Conservation (phyloP, 192 early-diverging fungal genomes). For the Umbelopsis sp. region DNA sequence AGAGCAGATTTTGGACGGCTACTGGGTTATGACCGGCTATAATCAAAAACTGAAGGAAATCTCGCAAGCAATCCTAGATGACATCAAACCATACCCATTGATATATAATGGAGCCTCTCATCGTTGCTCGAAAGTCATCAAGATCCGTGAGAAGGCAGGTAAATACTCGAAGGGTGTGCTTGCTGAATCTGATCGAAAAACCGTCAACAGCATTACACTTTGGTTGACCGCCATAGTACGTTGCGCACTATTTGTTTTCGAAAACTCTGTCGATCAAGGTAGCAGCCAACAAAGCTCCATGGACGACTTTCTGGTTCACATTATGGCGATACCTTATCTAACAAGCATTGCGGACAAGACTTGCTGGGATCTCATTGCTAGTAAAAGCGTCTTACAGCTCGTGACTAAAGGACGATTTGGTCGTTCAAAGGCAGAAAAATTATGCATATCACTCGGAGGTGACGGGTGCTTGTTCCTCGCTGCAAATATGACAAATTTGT, state of each 20-base stretch:
- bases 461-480: constrained; percentile 35
- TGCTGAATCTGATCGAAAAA: neutral
- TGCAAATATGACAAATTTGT: constrained; percentile 29
- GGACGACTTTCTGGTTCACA: neutral
- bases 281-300: neutral
- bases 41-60: neutral
- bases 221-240: neutral
- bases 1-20: constrained; percentile 13
- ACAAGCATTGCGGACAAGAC: neutral
- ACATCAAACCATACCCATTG: neutral
- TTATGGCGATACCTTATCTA: neutral
- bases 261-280: neutral
- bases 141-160: neutral
- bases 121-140: neutral
- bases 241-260: neutral
- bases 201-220: neutral
- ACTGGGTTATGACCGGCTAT: constrained; percentile 7
- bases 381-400: neutral
- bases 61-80: neutral
- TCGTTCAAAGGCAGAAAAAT: neutral
- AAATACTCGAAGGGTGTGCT: neutral
- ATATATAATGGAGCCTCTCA: neutral
- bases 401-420: neutral
- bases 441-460: constrained; percentile 2
- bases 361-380: neutral